Percentiles rank a stretch among this genome's conserved stretches.
These are phyloP conservation scores for Lecanicillium sp. DNA, from an alignment of 2,329 filamentous ascomycete species.

Conservation along the genomic window DNA sequence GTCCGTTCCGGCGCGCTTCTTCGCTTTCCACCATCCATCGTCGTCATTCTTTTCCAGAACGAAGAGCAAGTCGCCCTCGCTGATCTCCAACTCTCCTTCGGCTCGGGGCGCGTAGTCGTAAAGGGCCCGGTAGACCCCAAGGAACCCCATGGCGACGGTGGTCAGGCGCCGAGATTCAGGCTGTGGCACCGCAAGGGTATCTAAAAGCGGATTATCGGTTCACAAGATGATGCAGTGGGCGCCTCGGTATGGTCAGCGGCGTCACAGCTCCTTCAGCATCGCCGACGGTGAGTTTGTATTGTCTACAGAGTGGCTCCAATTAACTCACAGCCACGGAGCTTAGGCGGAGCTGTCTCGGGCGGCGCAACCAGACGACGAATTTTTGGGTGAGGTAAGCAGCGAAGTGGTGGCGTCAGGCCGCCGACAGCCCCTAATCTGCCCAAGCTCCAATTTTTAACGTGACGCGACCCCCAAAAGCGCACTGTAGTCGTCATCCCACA, in stretches of 20 bases:
- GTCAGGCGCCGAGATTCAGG: slow-evolving; percentile 8
- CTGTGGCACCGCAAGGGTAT: background rate
- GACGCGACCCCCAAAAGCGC: slow-evolving; percentile 1
- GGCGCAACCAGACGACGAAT: background rate
- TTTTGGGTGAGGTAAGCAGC: slow-evolving; percentile 6
- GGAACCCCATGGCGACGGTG: slow-evolving; percentile 61
- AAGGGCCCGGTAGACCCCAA: slow-evolving; percentile 81
- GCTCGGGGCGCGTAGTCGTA: slow-evolving; percentile 90
- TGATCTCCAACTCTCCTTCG: slow-evolving; percentile 76
- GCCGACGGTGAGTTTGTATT: no score
- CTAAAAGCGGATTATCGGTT: background rate
- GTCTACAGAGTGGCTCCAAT: background rate
- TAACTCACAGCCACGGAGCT: slow-evolving; percentile 1
- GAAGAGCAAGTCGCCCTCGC: slow-evolving; percentile 82
- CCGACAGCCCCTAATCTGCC: background rate
- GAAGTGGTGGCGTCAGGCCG: background rate
- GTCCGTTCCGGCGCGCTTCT: slow-evolving; percentile 76
- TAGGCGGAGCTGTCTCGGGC: slow-evolving; percentile 1
- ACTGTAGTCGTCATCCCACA: no score
- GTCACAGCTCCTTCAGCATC: no score
- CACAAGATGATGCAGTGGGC: background rate
- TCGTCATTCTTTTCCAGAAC: slow-evolving; percentile 73
- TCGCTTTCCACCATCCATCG: slow-evolving; percentile 90
- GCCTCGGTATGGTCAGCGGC: no score
- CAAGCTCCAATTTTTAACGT: slow-evolving; percentile 9